Conservation (phyloP, 192 early-diverging fungal species). For the Chytriomyces confervae region DNA sequence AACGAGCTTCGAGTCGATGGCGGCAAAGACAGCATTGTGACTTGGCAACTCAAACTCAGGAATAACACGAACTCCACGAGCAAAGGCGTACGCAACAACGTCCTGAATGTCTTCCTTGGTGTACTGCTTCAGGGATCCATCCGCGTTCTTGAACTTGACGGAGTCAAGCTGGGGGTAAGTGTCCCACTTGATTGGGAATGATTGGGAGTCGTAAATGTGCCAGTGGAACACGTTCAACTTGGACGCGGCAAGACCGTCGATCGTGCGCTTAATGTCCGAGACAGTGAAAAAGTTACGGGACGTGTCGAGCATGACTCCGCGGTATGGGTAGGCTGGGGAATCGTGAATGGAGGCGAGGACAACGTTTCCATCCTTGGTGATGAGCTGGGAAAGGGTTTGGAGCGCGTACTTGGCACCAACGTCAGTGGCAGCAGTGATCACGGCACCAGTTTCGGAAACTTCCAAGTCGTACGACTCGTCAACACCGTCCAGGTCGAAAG, state of each 20-base stretch:
- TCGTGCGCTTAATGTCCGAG: conserved; percentile 19
- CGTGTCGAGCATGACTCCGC: conserved; percentile 23
- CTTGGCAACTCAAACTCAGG: conserved; percentile 76
- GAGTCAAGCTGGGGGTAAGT: neutral
- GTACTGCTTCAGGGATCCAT: conserved; percentile 61
- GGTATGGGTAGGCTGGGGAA: conserved; percentile 30
- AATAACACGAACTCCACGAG: conserved; percentile 80
- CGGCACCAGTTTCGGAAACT: neutral
- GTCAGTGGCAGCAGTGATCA: conserved; percentile 60
- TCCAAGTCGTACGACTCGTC: conserved; percentile 27
- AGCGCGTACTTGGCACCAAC: conserved; percentile 76
- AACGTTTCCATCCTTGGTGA: conserved; percentile 32
- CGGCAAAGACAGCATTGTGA: neutral
- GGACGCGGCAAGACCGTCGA: conserved; percentile 31
- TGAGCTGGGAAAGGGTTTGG: conserved; percentile 74
- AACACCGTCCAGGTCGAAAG: neutral
- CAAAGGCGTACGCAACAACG: conserved; percentile 72
- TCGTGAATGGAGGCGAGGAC: conserved; percentile 29
- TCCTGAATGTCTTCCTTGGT: conserved; percentile 69
- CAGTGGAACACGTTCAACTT: conserved; percentile 37
- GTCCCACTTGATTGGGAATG: conserved; percentile 39
- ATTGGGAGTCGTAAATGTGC: conserved; percentile 17
- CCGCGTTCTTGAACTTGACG: neutral
- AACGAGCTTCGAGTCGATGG: too few relatives aligned
- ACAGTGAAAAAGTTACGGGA: conserved; percentile 42